Evolutionary conservation across 768 basidiomycete species (phyloP), one percentile per base, ranked within the genome.

Genomic region (Chiua virens): DNA sequence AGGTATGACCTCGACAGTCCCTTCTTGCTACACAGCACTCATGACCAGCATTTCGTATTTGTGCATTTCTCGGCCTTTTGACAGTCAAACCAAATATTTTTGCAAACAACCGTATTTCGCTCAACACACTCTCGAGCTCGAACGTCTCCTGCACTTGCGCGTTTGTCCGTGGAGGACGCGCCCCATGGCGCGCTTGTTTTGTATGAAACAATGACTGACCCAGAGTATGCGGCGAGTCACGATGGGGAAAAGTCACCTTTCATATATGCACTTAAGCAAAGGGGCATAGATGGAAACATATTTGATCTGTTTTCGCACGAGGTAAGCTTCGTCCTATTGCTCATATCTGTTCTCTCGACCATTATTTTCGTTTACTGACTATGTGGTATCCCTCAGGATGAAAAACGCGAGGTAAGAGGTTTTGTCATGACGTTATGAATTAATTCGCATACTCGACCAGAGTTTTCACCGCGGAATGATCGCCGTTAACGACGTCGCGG

Each of bases 51-150:
- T 27, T 7, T 27, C 23, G 6, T 27, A 5, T 8, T 27, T 7
- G 2, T 8, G 6, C 6, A 27, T 27, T 8, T 27, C 30, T 30
- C 30, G 7, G 39, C n/a, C 34, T 30, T n/a, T n/a, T n/a, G n/a
- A n/a, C n/a, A 66, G 69, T 72, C 11, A 43, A 56, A 8, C 56
- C 57, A 11, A 60, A 71, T n/a, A 50, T 49, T 0, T 71, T 68
- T 52, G 63, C 68, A 11, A 71, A 71, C 46, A 72, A 66, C 39
- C 71, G 67, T n/a, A 56, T 71, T 21, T 72, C 71, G 2, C 59
- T 68, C 8, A 44, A 61, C 2, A 59, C 66, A 8, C 55, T 50
- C 34, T 55, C 61, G 11, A 46, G 15, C 22, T 61, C 48, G 15
- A 37, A 50, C 25, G 15, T 53, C 0, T 55, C 55, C 5, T n/a